These are phyloP conservation scores for Retiboletus flavoniger DNA, from an alignment of 1,284 basidiomycete species.

Conservation along the genomic window DNA sequence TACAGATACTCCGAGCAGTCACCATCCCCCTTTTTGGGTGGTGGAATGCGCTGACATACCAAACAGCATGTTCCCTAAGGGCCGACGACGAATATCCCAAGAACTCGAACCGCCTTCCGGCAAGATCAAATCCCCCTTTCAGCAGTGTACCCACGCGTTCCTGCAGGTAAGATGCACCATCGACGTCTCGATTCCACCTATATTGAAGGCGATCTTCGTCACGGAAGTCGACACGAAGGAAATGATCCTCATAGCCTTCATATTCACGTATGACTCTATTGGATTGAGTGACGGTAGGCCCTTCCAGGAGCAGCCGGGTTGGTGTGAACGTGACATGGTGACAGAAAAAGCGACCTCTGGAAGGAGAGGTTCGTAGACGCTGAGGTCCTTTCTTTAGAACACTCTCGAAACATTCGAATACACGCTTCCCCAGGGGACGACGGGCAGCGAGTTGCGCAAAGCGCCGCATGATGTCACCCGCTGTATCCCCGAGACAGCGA, in stretches of 20 bases:
- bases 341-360: conserved; percentile 46
- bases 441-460: conserved; percentile 48
- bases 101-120: conserved; percentile 67
- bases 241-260: conserved; percentile 56
- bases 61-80: conserved; percentile 70
- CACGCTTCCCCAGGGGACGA: conserved; percentile 43
- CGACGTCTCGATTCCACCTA: conserved; percentile 63
- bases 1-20: conserved; percentile 56
- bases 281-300: conserved; percentile 66
- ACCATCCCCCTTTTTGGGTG: conserved; percentile 45
- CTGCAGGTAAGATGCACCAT: conserved; percentile 54
- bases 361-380: conserved; percentile 16
- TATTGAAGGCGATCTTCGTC: conserved; percentile 74
- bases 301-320: conserved; percentile 68
- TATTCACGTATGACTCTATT: conserved; percentile 65
- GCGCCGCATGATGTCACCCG: conserved; percentile 50
- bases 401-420: conserved; percentile 49
- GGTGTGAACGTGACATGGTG: conserved; percentile 71
- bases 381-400: conserved; percentile 32
- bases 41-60: conserved; percentile 67
- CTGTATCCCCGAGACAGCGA: conserved; percentile 29
- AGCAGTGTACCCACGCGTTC: conserved; percentile 64
- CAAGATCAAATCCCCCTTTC: conserved; percentile 66
- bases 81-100: conserved; percentile 74
- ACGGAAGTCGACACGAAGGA: conserved; percentile 74